Evolutionary conservation across 768 basidiomycete species (phyloP).

Genomic region (Hygrocybe coccinea): DNA sequence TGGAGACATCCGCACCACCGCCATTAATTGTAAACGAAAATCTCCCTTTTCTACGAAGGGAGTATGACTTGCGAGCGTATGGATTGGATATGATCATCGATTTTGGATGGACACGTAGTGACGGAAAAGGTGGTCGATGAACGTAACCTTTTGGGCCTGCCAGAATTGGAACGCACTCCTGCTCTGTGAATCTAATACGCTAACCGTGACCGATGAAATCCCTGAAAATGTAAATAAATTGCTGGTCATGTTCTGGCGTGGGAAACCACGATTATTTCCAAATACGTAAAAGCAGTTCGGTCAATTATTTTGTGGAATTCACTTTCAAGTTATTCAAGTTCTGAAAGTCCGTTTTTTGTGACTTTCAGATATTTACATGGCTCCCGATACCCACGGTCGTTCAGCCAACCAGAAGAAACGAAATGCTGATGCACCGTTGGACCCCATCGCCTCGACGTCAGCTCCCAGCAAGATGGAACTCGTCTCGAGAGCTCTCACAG

Average conservation of each 20-base stretch:
- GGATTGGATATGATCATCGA: constrained; percentile 72
- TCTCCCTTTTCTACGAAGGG: constrained; percentile 36
- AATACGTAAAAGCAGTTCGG: too few species aligned
- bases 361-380: constrained; percentile 26
- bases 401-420: constrained; percentile 33
- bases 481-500: constrained; percentile 66
- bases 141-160: too few species aligned
- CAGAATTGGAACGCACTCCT: too few species aligned
- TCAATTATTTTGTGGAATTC: too few species aligned
- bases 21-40: constrained; percentile 9
- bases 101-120: constrained; percentile 56
- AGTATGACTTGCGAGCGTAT: constrained; percentile 69
- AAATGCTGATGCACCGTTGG: constrained; percentile 33
- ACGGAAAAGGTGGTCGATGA: constrained; percentile 3
- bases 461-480: constrained; percentile 50
- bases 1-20: not conserved
- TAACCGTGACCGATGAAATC: too few species aligned
- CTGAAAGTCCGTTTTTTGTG: too few species aligned
- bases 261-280: not conserved
- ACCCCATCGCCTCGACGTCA: constrained; percentile 34
- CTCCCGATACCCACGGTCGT: constrained; percentile 33
- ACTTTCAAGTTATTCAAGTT: too few species aligned
- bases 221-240: not conserved
- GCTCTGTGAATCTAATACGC: too few species aligned
- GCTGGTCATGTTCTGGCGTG: not conserved